phyloP scores from a whole-genome alignment of 768 basidiomycete species.

The Tylopilus plumbeoviolaceoides region DNA sequence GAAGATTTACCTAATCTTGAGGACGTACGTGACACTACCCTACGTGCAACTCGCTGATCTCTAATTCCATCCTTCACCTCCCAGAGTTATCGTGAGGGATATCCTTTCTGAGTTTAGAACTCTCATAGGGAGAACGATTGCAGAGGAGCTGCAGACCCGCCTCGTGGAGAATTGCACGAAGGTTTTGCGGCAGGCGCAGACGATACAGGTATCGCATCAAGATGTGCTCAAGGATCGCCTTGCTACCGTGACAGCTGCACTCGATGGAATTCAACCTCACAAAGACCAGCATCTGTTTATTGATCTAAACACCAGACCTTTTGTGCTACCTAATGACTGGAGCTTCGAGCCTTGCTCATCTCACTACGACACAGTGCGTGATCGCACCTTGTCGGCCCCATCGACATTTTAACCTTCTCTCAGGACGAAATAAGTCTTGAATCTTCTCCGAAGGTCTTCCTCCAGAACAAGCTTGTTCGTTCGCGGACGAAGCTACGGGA shows the following conservation, averaged over 20 bases:
- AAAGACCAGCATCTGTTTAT: conserved; percentile 72
- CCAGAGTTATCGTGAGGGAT: conserved; percentile 63
- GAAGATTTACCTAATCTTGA: conserved; percentile 66
- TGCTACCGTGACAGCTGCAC: conserved; percentile 40
- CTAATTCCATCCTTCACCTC: conserved; percentile 26
- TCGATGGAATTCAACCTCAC: conserved; percentile 49
- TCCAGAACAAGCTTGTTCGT: conserved; percentile 72
- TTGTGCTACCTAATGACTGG: conserved; percentile 63
- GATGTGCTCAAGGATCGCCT: conserved; percentile 53
- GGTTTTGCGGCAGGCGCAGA: conserved; percentile 57
- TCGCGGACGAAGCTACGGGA: conserved; percentile 63
- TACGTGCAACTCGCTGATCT: conserved; percentile 5
- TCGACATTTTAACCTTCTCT: conserved; percentile 1
- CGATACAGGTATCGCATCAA: conserved; percentile 54
- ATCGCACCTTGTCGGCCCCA: not conserved
- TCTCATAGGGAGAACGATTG: not conserved
- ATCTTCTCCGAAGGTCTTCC: conserved; percentile 64
- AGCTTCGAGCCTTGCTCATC: conserved; percentile 68
- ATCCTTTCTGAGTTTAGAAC: not conserved
- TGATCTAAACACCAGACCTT: conserved; percentile 64
- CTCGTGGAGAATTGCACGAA: conserved; percentile 53
- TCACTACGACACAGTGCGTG: conserved; percentile 72
- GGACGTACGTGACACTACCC: conserved; percentile 48
- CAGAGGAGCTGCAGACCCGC: conserved; percentile 68
- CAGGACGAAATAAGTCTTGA: conserved; percentile 56